A percentile compares a stretch with the other conserved stretches of the same genome.
These are phyloP conservation scores for Entonaema liquescens DNA, from an alignment of 495 filamentous ascomycete species.

Conservation along the genomic window DNA sequence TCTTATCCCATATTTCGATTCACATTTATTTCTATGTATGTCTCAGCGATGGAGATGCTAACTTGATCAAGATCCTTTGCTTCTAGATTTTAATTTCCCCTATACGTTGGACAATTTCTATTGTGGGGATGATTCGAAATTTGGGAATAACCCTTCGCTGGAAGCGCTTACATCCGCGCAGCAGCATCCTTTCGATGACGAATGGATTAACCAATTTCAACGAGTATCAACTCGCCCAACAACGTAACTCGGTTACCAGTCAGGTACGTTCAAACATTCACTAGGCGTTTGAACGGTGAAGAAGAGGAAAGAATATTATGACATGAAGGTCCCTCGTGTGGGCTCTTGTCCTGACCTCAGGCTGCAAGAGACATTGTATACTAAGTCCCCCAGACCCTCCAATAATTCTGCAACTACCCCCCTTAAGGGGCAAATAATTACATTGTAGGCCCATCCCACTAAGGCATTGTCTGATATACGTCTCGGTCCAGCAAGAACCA, in stretches of 20 bases:
- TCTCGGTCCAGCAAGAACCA: neutral
- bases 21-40: too few relatives aligned
- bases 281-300: neutral
- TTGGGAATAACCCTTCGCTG: conserved; percentile 15
- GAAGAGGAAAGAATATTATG: neutral
- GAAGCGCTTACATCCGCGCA: conserved; percentile 7
- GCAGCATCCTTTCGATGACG: conserved; percentile 11
- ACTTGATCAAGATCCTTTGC: conserved; percentile 27
- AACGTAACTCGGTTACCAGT: neutral
- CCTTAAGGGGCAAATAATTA: neutral
- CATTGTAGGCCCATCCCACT: neutral
- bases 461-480: neutral
- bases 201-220: conserved; percentile 28
- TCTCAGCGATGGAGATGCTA: neutral
- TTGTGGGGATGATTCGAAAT: conserved; percentile 13
- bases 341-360: neutral
- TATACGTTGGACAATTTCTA: conserved; percentile 29
- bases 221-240: conserved; percentile 18
- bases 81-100: conserved; percentile 34
- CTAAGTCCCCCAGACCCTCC: neutral
- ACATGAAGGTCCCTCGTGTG: neutral
- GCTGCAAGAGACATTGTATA: neutral
- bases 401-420: neutral
- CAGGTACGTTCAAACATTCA: neutral
- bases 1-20: neutral